Conservation (phyloP, 768 basidiomycete species). For the Pleurotus tuber-regium region DNA sequence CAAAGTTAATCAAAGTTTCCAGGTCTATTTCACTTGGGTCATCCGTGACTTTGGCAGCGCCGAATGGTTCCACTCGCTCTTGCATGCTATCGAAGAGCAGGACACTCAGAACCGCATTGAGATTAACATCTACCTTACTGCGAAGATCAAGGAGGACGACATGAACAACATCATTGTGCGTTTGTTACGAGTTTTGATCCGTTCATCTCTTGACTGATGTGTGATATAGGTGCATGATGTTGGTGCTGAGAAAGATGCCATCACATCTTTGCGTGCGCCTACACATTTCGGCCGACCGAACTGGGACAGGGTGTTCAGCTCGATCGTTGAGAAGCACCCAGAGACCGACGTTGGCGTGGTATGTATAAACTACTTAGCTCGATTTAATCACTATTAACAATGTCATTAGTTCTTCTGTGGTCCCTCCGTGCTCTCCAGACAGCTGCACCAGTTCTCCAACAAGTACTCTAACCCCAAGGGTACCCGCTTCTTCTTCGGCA, state of each 20-base stretch:
- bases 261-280: slow-evolving; percentile 84
- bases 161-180: slow-evolving; percentile 88
- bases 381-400: not conserved
- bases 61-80: slow-evolving; percentile 92
- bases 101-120: slow-evolving; percentile 84
- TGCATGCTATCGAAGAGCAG: slow-evolving; percentile 92
- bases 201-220: not conserved
- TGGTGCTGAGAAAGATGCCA: slow-evolving; percentile 88
- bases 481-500: slow-evolving; percentile 90
- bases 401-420: slow-evolving; percentile 78
- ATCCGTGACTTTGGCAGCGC: slow-evolving; percentile 89
- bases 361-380: slow-evolving; percentile 21
- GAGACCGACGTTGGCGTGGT: slow-evolving; percentile 91
- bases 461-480: slow-evolving; percentile 77
- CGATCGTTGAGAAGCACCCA: slow-evolving; percentile 78
- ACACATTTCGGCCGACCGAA: slow-evolving; percentile 93
- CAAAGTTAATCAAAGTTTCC: not conserved
- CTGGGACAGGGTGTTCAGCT: slow-evolving; percentile 72
- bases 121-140: slow-evolving; percentile 93
- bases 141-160: slow-evolving; percentile 88
- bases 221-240: slow-evolving; percentile 72
- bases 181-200: slow-evolving; percentile 11
- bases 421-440: slow-evolving; percentile 64
- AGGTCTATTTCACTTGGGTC: slow-evolving; percentile 93
- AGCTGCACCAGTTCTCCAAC: slow-evolving; percentile 78